Evolutionary conservation across 768 basidiomycete species (phyloP), one percentile per base, ranked within the genome.

Genomic region (Tremella fuciformis): DNA sequence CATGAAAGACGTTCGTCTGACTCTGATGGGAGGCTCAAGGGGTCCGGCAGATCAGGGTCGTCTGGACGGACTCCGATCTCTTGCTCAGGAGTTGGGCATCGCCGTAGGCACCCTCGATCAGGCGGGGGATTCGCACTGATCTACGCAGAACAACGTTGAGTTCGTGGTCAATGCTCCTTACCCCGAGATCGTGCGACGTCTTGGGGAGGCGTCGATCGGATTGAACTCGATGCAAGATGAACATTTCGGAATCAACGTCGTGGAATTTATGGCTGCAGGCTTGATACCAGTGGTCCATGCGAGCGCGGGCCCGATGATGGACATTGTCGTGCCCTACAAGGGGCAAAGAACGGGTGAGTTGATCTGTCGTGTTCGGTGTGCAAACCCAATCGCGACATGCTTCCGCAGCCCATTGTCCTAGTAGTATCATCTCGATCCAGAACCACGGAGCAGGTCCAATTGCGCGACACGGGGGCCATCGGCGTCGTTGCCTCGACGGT

Each of bases 251-350:
- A 98, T 99, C 75, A 96, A 92, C 66, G 82, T 99, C 38, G 94
- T 99, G 8, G 94, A 99, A 75, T 94, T 89, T 67, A 94, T 98
- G 93, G 93, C 91, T 9, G 91, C 96, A 2, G 94, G 94, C 0
- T 83, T 92, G 15, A 89, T 97, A 13, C 90, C 92, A 0, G 84
- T 98, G 2, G 85, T 87, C 0, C 92, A 99, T 71, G 89, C 89
- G 1, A 96, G 92, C 0, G 96, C 89, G 1, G 94, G 94, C 0
- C 94, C 94, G 0, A 75, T 92, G 21, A 82, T 85, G 56, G 96
- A 98, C 74, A 97, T 99, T 57, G 85, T 97, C 47, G 85, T 91
- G 1, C 90, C 91, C 0, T 84, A 83, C 72, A 76, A 86, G 6
- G 85, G 85, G 37, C 77, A 85, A 69, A 82, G 80, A 8, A 92